phyloP scores from a whole-genome alignment of 768 basidiomycete species.

The Russula foetens region DNA sequence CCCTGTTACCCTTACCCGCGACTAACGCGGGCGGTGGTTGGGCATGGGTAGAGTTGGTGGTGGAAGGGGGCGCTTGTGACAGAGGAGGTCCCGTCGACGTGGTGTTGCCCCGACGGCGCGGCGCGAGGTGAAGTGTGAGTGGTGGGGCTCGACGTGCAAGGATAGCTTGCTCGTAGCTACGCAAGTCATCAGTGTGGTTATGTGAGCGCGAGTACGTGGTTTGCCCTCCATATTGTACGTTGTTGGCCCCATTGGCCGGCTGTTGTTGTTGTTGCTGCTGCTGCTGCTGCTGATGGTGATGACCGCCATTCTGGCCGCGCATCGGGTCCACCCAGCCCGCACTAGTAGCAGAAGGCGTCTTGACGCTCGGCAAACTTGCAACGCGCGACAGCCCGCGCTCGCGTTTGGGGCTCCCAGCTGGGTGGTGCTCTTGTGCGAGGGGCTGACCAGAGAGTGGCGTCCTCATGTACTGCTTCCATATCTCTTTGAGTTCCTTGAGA shows the following conservation, averaged over 20 bases:
- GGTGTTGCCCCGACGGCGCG: conserved; percentile 28
- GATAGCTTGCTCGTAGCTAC: conserved; percentile 69
- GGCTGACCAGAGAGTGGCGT: conserved; percentile 46
- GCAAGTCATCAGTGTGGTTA: conserved; percentile 49
- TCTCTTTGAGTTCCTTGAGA: conserved; percentile 49
- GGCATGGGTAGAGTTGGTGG: not conserved
- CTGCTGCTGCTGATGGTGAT: not conserved
- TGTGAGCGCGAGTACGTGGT: conserved; percentile 22
- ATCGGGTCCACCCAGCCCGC: conserved; percentile 11
- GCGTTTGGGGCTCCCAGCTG: conserved; percentile 23
- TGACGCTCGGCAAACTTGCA: conserved; percentile 57
- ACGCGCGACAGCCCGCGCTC: conserved; percentile 44
- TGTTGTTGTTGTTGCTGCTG: not conserved
- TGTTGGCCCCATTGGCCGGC: not conserved
- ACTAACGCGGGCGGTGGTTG: not conserved
- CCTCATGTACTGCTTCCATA: conserved; percentile 69
- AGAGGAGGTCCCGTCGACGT: conserved; percentile 3
- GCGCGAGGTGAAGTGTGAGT: conserved; percentile 47
- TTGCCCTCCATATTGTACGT: not conserved
- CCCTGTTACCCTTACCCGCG: conserved; percentile 10
- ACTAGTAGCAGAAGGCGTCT: conserved; percentile 45
- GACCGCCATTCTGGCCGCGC: conserved; percentile 2
- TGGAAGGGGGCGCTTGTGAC: not conserved
- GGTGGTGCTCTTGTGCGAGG: conserved; percentile 3
- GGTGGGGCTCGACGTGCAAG: conserved; percentile 58